Conservation (phyloP, 768 basidiomycete genomes). For the Boletus subcaerulescens region DNA sequence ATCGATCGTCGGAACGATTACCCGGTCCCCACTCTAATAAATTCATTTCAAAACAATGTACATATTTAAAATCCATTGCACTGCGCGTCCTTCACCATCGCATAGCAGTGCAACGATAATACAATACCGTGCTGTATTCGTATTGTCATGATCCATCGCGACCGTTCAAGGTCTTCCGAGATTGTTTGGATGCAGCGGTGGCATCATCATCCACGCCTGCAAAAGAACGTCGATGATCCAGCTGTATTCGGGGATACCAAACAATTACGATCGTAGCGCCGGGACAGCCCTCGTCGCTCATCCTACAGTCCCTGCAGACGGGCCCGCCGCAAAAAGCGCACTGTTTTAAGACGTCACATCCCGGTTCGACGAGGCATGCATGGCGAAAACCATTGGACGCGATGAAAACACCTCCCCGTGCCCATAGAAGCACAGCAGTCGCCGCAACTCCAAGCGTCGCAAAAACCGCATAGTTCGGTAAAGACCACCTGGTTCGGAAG, state of each 20-base stretch:
- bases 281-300: not conserved
- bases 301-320: not conserved
- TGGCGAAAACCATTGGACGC: constrained; percentile 4
- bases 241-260: not conserved
- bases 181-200: not conserved
- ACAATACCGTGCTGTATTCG: not conserved
- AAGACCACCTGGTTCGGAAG: not conserved
- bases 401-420: not conserved
- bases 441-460: constrained; percentile 6
- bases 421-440: not conserved
- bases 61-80: not conserved
- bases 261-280: not conserved
- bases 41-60: not conserved
- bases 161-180: too few species aligned
- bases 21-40: too few species aligned
- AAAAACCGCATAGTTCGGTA: not conserved
- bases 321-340: constrained; percentile 2
- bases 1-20: too few species aligned
- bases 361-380: not conserved
- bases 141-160: not conserved
- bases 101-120: not conserved
- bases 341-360: not conserved
- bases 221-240: not conserved
- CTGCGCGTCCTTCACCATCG: not conserved
- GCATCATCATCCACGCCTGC: not conserved